Base-by-base conservation (phyloP, 2,329 filamentous ascomycete genomes). In the Neocatenulostroma microsporum region DNA sequence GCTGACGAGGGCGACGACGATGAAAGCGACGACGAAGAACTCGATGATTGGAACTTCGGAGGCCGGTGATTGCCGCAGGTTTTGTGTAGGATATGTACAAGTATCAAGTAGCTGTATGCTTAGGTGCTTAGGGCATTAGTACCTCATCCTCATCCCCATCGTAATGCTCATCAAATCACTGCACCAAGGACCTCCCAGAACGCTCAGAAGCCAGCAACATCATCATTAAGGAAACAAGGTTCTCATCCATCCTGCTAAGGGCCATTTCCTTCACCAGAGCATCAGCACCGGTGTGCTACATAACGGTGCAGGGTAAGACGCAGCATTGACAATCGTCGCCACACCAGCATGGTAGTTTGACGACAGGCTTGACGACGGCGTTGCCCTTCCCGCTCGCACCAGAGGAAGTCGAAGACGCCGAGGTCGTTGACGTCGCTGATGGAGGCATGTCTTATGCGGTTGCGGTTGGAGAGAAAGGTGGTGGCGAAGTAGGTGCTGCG, bases 291-390 rank as follows among this genome's bases (percentile, higher is more conserved):
- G 21, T 20, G 12, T 28, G 15, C 42, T 23, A 51, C 49, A 51
- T 51, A 25, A 51, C 42, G 5, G 46, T 40, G 39, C 49, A 51
- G 17, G 48, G 48, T 26, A 53, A 48, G 29, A 50, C 46, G 39
- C 48, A 54, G 46, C 49, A 54, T 30, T 37, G 36, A 40, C 51
- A 54, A 28, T 50, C 45, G 21, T 53, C 50, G 25, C 55, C 55
- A 32, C 55, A 58, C 55, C 55, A 58, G 46, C 55, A 58, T 21
- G 53, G 52, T 26, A 54, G 43, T 41, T 55, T 56, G 40, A 56
- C 45, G 7, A 46, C 44, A 14, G 47, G 46, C 12, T 46, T 48
- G 12, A 43, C 34, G 31, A 45, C 39, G 17, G 47, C 41, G 17
- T n/a, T n/a, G n/a, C n/a, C n/a, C n/a, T n/a, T n/a, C n/a, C n/a